These are phyloP conservation scores for Arthrobotrys sphaeroides DNA, from an alignment of 2,329 filamentous ascomycete species.

Conservation along the genomic window DNA sequence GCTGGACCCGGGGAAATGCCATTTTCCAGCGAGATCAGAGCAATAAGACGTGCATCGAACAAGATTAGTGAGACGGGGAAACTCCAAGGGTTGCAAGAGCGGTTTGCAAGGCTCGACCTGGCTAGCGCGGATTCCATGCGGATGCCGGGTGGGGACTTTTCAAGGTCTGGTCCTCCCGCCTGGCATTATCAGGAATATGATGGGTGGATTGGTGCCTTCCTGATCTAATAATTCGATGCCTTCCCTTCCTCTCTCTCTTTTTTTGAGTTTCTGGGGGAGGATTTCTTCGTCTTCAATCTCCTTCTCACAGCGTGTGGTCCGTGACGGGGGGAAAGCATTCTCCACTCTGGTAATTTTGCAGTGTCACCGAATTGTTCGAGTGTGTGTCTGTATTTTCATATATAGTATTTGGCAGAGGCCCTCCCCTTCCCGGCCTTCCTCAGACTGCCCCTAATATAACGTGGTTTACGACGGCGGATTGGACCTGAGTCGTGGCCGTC, in stretches of 20 bases:
- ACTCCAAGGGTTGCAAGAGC: conserved; percentile 14
- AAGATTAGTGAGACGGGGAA: conserved; percentile 37
- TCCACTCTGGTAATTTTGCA: background rate
- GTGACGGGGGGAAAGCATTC: too few relatives aligned
- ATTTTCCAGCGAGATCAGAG: background rate
- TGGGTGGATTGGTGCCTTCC: background rate
- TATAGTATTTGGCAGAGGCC: too few relatives aligned
- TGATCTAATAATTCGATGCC: background rate
- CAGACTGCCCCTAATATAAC: too few relatives aligned
- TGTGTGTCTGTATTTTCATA: too few relatives aligned
- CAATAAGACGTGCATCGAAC: conserved; percentile 17
- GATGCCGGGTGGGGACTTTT: conserved; percentile 7
- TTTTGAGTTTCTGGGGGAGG: too few relatives aligned
- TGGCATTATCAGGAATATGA: background rate
- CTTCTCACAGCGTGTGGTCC: too few relatives aligned
- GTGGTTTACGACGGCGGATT: too few relatives aligned
- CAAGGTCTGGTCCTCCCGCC: background rate
- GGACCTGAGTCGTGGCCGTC: too few relatives aligned
- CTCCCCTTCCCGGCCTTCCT: too few relatives aligned
- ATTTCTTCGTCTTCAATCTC: too few relatives aligned
- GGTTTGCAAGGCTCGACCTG: conserved; percentile 27
- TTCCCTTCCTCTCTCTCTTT: background rate
- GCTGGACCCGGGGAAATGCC: background rate
- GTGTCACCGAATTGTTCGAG: too few relatives aligned
- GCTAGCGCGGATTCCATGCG: conserved; percentile 20